Evolutionary conservation across 106 monocot species (phyloP).

Genomic region (Agapanthus africanus): DNA sequence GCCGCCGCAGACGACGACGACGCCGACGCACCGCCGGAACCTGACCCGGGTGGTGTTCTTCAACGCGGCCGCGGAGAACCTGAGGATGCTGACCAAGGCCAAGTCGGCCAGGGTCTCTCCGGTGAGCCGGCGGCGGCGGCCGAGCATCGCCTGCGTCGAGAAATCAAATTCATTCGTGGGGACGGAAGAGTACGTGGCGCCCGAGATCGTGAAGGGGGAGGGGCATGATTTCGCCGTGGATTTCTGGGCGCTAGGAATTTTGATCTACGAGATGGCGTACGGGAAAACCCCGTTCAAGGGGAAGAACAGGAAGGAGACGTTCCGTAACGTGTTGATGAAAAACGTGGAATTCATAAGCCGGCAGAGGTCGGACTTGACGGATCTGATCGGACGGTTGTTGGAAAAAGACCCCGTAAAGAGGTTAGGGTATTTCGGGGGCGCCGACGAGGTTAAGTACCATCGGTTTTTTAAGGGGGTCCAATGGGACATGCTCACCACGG

Average conservation of each 20-base stretch:
- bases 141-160: constrained; percentile 20
- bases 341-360: constrained; percentile 54
- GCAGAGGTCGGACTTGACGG: constrained; percentile 41
- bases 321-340: constrained; percentile 58
- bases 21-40: constrained; percentile 2
- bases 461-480: constrained; percentile 69
- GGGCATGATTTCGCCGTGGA: constrained; percentile 86
- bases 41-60: constrained; percentile 38
- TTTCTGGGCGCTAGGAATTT: constrained; percentile 87
- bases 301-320: constrained; percentile 76
- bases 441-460: constrained; percentile 65
- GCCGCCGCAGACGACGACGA: too few relatives aligned
- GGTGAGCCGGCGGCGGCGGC: constrained; percentile 33
- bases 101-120: constrained; percentile 68
- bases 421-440: constrained; percentile 58
- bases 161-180: constrained; percentile 81
- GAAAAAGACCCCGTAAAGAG: constrained; percentile 50
- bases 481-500: constrained; percentile 68
- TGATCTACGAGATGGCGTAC: constrained; percentile 84
- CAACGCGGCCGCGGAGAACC: neutral
- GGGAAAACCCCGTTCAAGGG: constrained; percentile 81
- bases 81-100: constrained; percentile 38
- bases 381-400: constrained; percentile 58
- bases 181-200: constrained; percentile 94
- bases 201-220: constrained; percentile 79